Evolutionary conservation across 225 moss, liverwort and hornwort genomes (phyloP), one percentile per base, ranked within the genome.

Genomic region (Physcomitrium patens): DNA sequence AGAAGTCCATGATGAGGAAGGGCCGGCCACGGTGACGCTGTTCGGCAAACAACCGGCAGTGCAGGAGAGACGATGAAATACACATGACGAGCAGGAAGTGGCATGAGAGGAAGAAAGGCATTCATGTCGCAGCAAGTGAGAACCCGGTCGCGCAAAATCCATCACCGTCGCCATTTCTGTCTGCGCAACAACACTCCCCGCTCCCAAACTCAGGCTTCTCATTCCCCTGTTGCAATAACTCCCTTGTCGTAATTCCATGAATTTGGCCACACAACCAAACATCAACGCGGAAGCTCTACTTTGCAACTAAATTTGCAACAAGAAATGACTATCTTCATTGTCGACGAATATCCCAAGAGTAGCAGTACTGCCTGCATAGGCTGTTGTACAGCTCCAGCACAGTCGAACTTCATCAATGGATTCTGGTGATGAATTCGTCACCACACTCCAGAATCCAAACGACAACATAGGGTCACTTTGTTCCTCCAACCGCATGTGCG

Each of bases 201-300:
- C 79, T 47, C 71, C 51, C 78, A 81, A 72, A 12, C 72, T 26
- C 76, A 85, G 53, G 47, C 77, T 76, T 67, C 27, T 19, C 79
- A 85, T 85, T 16, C 76, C 50, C 11, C 44, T 57, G 55, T 17
- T 27, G 16, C 54, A 50, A 12, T 16, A 31, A 31, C 5, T 14
- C 72, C 23, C 73, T 20, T 41, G 7, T 63, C 60, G 23, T 22
- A 12, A 8, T 18, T 17, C 19, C 54, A 7, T 13, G 19, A 55
- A 55, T 55, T 16, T 17, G n/a, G 17, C 59, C 24, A 20, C 47
- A 6, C 26, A 65, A 27, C 67, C 41, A 69, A 51, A 60, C 20
- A 41, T 23, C 63, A 45, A 23, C 8, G 42, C 48, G 10, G 60
- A 59, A 8, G 10, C 67, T 53, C 28, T 1, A 13, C 46, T 57